Evolutionary conservation across 2,329 filamentous ascomycete species (phyloP), one percentile per base, ranked within the genome.

Genomic region (Fonsecaea multimorphosa): DNA sequence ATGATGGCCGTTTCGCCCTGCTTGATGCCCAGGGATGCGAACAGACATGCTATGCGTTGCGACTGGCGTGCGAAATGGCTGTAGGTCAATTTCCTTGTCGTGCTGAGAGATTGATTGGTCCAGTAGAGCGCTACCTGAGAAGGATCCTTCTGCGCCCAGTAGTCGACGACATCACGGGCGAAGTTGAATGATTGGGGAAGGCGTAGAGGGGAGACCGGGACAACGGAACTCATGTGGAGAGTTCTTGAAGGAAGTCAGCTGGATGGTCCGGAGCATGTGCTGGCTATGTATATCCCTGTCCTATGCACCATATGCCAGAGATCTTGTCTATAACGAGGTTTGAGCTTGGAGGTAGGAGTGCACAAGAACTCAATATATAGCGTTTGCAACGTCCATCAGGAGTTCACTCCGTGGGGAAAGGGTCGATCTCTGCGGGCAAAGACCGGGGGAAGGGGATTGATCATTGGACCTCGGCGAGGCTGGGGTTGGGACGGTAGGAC

Each of bases 151-250:
- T 61, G 44, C 14, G 78, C 78, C 76, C 77, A 79, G 68, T 78
- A 73, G 67, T 80, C 78, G 57, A 80, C 75, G 53, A 80, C 76
- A 72, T 79, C 74, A 44, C 68, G 72, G 11, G 78, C 78, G 64
- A 79, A 80, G 71, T 80, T 79, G 77, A 80, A 80, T 1, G 64
- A 65, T 4, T 46, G n/a, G 16, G 67, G 67, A n/a, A 58, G 64
- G 1, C 44, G 61, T 19, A 65, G 22, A n/a, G 67, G 67, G 8
- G 64, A 67, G 7, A 69, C 58, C 14, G 67, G 64, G 22, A 62
- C 60, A 34, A 40, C n/a, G 58, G 55, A 38, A 44, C 53, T 49
- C 56, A 64, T 66, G 53, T 27, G 36, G 44, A 54, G 53, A n/a
- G 16, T 60, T 14, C 29, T 24, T 36, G 44, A 11, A 49, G 44